Evolutionary conservation across 495 filamentous ascomycete genomes (phyloP), one percentile per base, ranked within the genome.

Genomic region (Xylaria bambusicola): DNA sequence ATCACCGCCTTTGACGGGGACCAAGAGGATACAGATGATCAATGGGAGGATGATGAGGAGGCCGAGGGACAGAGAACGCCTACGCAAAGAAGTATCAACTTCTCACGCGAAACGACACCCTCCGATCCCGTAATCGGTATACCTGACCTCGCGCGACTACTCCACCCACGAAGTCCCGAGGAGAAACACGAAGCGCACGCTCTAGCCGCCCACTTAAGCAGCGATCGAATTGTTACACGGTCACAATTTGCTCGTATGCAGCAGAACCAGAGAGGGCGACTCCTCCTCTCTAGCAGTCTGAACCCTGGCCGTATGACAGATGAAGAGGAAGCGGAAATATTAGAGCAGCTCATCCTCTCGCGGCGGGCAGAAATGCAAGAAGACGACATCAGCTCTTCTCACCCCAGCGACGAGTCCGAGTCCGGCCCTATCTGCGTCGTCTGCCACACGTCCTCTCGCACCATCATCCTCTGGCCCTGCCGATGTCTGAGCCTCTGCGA

Each of bases 391-490:
- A 21, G 12, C 10, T 0, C 15, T 17, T 41, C n/a, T 6, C 24
- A n/a, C 35, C 29, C 20, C 6, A 18, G 17, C 9, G n/a, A 2
- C 9, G 56, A 50, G 83, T 79, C 84, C 26, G 77, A 80, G 1
- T 83, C 84, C 46, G 91, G 93, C 0, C 93, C 92, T 3, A 87
- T 90, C 52, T 98, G 94, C 68, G 94, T 97, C 1, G 90, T 98
- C 4, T 98, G 94, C 67, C 94, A 98, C 68, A 84, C 84, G 24
- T 83, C 79, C n/a, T 89, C 92, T 17, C 82, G 94, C 21, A 96
- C 89, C 4, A 88, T 98, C 50, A 88, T 98, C 54, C 88, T 96
- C 3, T 98, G 95, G 95, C 94, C 94, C 2, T 98, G 94, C 67
- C 86, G 95, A 18, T 98, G 94, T 70, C 80, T 98, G 44, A 92